Evolutionary conservation across 2,329 filamentous ascomycete species (phyloP).

Genomic region (Aspergillus fumigatus): DNA sequence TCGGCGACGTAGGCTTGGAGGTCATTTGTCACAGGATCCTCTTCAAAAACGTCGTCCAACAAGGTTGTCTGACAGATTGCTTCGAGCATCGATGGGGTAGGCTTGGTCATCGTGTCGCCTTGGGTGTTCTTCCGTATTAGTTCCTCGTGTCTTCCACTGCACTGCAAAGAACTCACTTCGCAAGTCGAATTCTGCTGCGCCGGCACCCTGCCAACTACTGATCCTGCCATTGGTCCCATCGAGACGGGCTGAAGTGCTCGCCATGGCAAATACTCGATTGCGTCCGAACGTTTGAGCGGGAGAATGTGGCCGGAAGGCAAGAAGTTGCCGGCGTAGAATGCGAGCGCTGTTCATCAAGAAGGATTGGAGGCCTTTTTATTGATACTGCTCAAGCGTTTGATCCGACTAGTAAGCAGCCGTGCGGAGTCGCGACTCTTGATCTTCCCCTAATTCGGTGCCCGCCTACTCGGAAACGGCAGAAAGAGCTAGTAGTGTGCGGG

Average conservation of each 20-base stretch:
- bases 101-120: conserved; percentile 70
- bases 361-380: not conserved
- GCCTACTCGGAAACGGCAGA: not conserved
- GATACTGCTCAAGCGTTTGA: not conserved
- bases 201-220: conserved; percentile 41
- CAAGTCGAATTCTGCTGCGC: conserved; percentile 54
- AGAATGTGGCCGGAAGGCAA: conserved; percentile 1
- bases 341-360: not conserved
- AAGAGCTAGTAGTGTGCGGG: not conserved
- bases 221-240: conserved; percentile 15
- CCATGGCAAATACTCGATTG: conserved; percentile 16
- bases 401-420: not conserved
- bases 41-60: conserved; percentile 76
- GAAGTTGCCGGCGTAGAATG: conserved; percentile 8
- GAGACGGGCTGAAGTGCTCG: conserved; percentile 15
- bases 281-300: conserved; percentile 5
- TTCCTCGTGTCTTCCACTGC: conserved; percentile 1
- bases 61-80: conserved; percentile 72
- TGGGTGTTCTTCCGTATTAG: not conserved
- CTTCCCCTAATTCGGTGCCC: not conserved
- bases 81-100: conserved; percentile 73
- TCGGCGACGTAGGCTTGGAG: conserved; percentile 71
- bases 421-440: not conserved
- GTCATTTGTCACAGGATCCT: conserved; percentile 71
- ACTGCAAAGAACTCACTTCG: conserved; percentile 37